Evolutionary conservation across 345 rosid genomes (phyloP).

Genomic region (Melastoma malabathricum): DNA sequence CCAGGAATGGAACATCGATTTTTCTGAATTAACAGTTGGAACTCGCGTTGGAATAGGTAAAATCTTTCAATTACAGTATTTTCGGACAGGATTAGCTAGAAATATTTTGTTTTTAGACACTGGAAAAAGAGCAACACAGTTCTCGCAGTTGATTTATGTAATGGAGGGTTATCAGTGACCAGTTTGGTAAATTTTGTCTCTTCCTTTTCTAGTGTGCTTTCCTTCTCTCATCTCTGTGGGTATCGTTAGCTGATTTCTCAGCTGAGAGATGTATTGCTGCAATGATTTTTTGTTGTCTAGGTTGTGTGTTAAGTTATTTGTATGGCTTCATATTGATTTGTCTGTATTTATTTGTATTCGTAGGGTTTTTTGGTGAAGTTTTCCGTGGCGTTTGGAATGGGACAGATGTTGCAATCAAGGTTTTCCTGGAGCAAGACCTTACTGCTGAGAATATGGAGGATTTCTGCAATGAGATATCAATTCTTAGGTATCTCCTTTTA

Average conservation of each 20-base stretch:
- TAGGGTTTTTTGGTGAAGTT: conserved; percentile 96
- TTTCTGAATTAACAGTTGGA: conserved; percentile 83
- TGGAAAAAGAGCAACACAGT: too few species aligned
- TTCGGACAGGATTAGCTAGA: neutral
- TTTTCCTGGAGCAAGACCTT: conserved; percentile 91
- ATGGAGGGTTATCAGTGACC: too few species aligned
- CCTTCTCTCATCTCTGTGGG: too few species aligned
- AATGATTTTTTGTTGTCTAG: too few species aligned
- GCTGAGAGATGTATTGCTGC: too few species aligned
- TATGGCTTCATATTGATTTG: too few species aligned
- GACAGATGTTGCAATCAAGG: conserved; percentile 94
- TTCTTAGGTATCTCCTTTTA: conserved; percentile 49
- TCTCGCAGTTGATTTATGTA: too few species aligned
- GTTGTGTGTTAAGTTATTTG: too few species aligned
- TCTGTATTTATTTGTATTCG: neutral
- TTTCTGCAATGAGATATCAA: conserved; percentile 95
- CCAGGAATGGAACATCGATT: conserved; percentile 92
- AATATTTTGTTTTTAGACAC: too few species aligned
- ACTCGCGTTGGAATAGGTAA: conserved; percentile 98
- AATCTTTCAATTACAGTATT: neutral
- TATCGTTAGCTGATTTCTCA: too few species aligned
- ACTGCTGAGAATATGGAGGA: conserved; percentile 97
- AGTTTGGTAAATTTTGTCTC: too few species aligned
- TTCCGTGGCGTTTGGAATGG: conserved; percentile 98
- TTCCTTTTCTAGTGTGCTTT: too few species aligned